Evolutionary conservation across 495 filamentous ascomycete species (phyloP), one percentile per base, ranked within the genome.

Genomic region (Lineolata rhizophorae): DNA sequence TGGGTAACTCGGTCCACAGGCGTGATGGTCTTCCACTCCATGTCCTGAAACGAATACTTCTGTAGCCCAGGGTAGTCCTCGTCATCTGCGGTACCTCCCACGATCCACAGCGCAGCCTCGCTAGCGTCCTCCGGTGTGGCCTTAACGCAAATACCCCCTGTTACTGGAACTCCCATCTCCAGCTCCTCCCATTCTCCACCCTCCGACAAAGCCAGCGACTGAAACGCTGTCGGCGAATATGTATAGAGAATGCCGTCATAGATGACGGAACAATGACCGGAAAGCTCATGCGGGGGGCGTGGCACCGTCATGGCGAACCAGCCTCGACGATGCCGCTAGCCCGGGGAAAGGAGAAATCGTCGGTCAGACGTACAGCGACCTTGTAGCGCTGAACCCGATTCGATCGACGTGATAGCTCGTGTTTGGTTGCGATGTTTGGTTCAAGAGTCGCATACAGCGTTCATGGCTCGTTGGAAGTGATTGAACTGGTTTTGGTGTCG

Each of bases 191-290:
- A 97, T 48, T 59, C 50, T 16, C 62, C 75, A 33, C 80, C 77
- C 34, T 68, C 42, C 38, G 60, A 44, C 38, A 97, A 56, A 13
- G 57, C 52, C 22, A 95, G 54, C 3, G 75, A 74, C 45, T 78
- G 71, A 35, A 97, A 82, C 15, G 72, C 78, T 30, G 62, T 52
- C 13, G 67, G 47, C 22, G 80, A 77, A 45, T 80, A 94, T 8
- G 71, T 70, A 55, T 92, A 97, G 11, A 97, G 67, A 12, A 74
- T 87, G 51, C 77, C 70, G 48, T 84, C 61, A 53, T 77, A 58
- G 32, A 97, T 64, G 35, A 73, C 67, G 11, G 82, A 87, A 54
- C 87, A 97, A 43, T 74, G 67, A 54, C 74, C 70, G 42, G 65
- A 62, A 40, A 92, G 56, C 38, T 65, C 48, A 38, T 67, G 56